Evolutionary conservation across 495 filamentous ascomycete genomes (phyloP), one percentile per base, ranked within the genome.

Genomic region (Stereocaulon alpinum): DNA sequence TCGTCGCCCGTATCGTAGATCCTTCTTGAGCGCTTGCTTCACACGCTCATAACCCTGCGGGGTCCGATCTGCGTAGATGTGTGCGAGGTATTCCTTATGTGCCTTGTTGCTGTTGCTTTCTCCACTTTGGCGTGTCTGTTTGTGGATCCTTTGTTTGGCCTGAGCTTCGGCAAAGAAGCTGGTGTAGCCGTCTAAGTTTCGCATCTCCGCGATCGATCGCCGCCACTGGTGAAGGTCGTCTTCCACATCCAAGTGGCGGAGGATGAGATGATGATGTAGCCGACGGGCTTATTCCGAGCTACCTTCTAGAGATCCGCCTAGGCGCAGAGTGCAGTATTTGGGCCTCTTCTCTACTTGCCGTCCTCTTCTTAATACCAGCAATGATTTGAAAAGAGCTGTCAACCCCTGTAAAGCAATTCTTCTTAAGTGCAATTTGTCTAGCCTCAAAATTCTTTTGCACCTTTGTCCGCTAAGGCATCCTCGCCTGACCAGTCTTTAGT

Each of bases 221-320:
- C 40, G 37, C 40, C 58, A 60, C 15, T 60, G 30, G 20, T 47
- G 40, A 51, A 55, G 50, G 29, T 60, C 50, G 24, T 55, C 58
- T 47, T 37, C 40, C 24, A 40, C 22, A 45, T 60, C n/a, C 27
- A 60, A 60, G 29, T 55, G 29, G 5, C 15, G 58, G 34, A 60
- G 58, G 20, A 60, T 60, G 48, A 60, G 58, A 54, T 60, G 37
- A 54, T 54, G 11, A 18, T 60, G 49, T 24, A 60, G 30, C 42
- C 56, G 30, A 59, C 47, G 44, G 20, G 41, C 47, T 52, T 59
- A 45, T 49, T 59, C 47, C 30, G 56, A 59, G 47, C 27, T 59
- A 59, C 56, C 45, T 59, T 59, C 30, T 9, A 34, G 30, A 34
- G 30, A 4, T 9, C 30, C 30, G 30, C 30, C 30, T 34, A 34